These are phyloP conservation scores for Fibroporia radiculosa DNA, from an alignment of 768 basidiomycete genomes.

Conservation along the genomic window DNA sequence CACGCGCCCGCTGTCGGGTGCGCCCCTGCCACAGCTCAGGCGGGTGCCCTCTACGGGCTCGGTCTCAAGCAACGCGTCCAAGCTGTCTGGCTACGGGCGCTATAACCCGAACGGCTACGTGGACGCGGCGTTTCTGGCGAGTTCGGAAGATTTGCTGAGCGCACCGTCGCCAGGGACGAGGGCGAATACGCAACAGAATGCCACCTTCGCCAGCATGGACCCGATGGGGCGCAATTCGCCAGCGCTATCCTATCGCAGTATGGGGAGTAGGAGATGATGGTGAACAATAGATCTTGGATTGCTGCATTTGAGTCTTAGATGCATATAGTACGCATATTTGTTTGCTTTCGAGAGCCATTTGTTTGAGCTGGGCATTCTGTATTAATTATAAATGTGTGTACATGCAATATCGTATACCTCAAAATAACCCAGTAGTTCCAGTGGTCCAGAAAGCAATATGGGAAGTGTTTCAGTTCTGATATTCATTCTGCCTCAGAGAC, in stretches of 20 bases:
- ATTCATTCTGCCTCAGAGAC: too few relatives aligned
- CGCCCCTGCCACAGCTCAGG: slow-evolving; percentile 8
- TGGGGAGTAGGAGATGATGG: slow-evolving; percentile 1
- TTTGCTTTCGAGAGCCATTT: too few relatives aligned
- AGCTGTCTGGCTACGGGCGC: slow-evolving; percentile 19
- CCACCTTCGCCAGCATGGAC: not conserved
- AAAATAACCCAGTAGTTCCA: too few relatives aligned
- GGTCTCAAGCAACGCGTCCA: slow-evolving; percentile 15
- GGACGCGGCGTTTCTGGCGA: slow-evolving; percentile 22
- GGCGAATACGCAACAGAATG: slow-evolving; percentile 21
- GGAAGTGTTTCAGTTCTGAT: too few relatives aligned
- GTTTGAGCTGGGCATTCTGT: too few relatives aligned
- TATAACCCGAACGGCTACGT: slow-evolving; percentile 18
- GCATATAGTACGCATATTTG: too few relatives aligned
- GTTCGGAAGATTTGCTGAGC: slow-evolving; percentile 18
- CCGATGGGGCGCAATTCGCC: slow-evolving; percentile 10
- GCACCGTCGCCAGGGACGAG: slow-evolving; percentile 18
- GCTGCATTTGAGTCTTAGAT: not conserved
- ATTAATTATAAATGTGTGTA: too few relatives aligned
- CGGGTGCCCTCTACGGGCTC: slow-evolving; percentile 18
- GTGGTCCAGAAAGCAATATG: too few relatives aligned
- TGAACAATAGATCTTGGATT: not conserved
- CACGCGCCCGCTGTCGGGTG: slow-evolving; percentile 15
- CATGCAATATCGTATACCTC: too few relatives aligned
- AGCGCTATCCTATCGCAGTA: slow-evolving; percentile 13